Base-by-base conservation (phyloP, 108 stramenopile genomes). In the Fragilaria crotonensis region DNA sequence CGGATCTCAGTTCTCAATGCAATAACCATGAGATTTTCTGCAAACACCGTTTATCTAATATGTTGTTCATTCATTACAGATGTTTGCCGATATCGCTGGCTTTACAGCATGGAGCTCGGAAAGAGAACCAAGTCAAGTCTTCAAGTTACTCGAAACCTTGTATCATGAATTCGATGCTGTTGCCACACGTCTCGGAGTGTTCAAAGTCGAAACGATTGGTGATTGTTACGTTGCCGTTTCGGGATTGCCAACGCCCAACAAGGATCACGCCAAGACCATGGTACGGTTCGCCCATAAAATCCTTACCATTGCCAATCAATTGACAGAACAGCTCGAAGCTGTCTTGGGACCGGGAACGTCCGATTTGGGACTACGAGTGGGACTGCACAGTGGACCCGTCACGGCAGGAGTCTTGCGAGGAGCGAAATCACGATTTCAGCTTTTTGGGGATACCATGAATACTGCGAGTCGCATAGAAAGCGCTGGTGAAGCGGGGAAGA, bases 341-440 rank as follows among this genome's bases (percentile, higher is more conserved):
- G 19, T 20, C 22, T 29, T 59, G 9, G 82, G 82, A 25, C 64
- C 76, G n/a, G 81, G 73, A 33, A 83, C 81, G 9, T 55, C 54
- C 5, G 70, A 72, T 44, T 59, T 83, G 45, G 66, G 59, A 53
- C 60, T 80, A 66, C 61, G 81, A 32, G 67, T 77, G 48, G 82
- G 82, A 9, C 67, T 79, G 18, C 78, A 79, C 46, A 68, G 66
- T 30, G 82, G 82, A 17, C 70, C 73, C 20, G 77, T 72, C 14
- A 80, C 76, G 11, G 82, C 82, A 2, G 82, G 82, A 0, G 77
- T 83, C 11, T 30, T 83, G 48, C 69, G 82, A 0, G 79, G 82
- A 33, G 67, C 68, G 17, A 76, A 73, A 31, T 68, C 76, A 18
- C 73, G 79, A 17, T 83, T 80, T 22, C 71, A 76, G 48, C 47